Base-by-base conservation (phyloP, 164 flowering plant genomes). In the Liriodendron chinense region DNA sequence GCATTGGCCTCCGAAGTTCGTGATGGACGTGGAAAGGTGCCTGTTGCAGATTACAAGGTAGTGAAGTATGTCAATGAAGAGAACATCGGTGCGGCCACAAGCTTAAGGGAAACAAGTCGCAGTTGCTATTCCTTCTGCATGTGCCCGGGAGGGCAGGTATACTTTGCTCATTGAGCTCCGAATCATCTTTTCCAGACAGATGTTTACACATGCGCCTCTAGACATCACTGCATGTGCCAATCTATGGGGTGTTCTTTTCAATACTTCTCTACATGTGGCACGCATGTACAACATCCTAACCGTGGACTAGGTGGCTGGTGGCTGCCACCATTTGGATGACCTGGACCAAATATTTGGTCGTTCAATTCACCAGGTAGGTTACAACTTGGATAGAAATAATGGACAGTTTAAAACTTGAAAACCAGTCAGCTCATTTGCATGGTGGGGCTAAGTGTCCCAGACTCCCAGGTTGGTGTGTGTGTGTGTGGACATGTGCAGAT, bases 61-160 rank as follows among this genome's bases (percentile, higher is more conserved):
- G 97, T 83, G 73, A 87, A 84, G 69, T 90, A 90, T 85, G 83
- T 89, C 47, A 76, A 74, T 67, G 82, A 74, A 28, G 83, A 87
- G 28, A 84, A 81, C 57, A 74, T 56, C 26, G 74, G 77, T 18
- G 9, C 76, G 34, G 3, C 83, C n/a, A 65, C 78, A 24, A 73
- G 65, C 62, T 72, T 80, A 69, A 83, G 72, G 70, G 79, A 86
- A 34, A 71, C 25, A 48, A 82, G 73, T 72, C 90, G 89, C 73
- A 91, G 92, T 79, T 96, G 99, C 82, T 96, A 94, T 77, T 96
- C 99, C 72, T 96, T 96, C 81, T 96, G 99, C 87, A 96, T 96
- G 99, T 96, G 99, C 82, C 99, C 99, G 61, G 98, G 99, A 71
- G 99, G 99, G 43, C 99, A 96, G 98, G 99, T 94, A 85, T 26